A percentile compares a stretch with the other conserved stretches of the same genome.
Evolutionary conservation across 495 filamentous ascomycete genomes (phyloP).

Genomic region (Rhizodiscina lignyota): DNA sequence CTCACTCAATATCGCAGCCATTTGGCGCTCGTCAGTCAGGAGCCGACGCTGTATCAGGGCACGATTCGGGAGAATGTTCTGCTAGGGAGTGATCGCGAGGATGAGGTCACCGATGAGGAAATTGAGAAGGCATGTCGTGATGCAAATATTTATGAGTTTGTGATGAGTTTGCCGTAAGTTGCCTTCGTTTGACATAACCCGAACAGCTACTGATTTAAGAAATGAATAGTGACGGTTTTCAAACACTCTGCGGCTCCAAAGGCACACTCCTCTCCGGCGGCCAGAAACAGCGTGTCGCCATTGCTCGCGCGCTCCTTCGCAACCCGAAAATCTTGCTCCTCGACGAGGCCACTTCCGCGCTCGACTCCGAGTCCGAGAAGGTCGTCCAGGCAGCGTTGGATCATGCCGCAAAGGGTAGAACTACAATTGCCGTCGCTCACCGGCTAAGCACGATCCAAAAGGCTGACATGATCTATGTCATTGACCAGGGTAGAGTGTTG

Average conservation of each 20-base stretch:
- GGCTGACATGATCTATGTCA: conserved; percentile 60
- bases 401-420: conserved; percentile 50
- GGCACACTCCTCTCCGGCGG: conserved; percentile 23
- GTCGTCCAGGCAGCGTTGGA: conserved; percentile 58
- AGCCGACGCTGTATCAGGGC: conserved; percentile 76
- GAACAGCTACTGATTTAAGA: neutral
- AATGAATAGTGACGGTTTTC: conserved; percentile 17
- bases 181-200: neutral
- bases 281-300: conserved; percentile 25
- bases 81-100: conserved; percentile 39
- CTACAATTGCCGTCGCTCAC: conserved; percentile 74
- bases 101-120: conserved; percentile 48
- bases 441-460: conserved; percentile 56
- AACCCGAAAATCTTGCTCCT: conserved; percentile 69
- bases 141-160: conserved; percentile 88
- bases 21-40: conserved; percentile 70
- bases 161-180: conserved; percentile 25
- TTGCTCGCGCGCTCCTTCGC: conserved; percentile 35
- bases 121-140: conserved; percentile 65
- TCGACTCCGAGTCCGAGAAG: conserved; percentile 57
- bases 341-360: conserved; percentile 69
- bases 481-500: conserved; percentile 49
- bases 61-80: conserved; percentile 72
- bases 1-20: conserved; percentile 41
- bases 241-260: conserved; percentile 23